Evolutionary conservation across 805 yeast species (phyloP).

Genomic region (Saccharomycopsis fodiens): DNA sequence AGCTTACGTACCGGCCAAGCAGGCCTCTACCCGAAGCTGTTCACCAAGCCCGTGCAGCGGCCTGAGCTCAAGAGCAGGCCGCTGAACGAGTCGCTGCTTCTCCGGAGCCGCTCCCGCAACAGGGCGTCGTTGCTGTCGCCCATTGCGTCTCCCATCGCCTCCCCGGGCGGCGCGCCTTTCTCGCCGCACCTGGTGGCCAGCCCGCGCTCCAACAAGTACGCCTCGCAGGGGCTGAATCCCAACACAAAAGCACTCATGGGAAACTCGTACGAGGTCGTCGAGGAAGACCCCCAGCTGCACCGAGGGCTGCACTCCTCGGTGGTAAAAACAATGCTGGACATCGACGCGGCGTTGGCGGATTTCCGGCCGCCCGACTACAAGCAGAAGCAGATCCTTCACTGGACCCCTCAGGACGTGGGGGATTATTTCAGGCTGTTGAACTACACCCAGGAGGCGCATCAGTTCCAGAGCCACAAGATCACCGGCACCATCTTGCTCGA

Average conservation of each 20-base stretch:
- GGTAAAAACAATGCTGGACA: slow-evolving; percentile 55
- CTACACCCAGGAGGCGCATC: slow-evolving; percentile 64
- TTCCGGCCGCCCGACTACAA: slow-evolving; percentile 16
- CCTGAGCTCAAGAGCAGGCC: slow-evolving; percentile 6
- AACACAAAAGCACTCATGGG: slow-evolving; percentile 8
- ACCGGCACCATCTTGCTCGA: slow-evolving; percentile 82
- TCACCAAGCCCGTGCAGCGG: slow-evolving; percentile 52
- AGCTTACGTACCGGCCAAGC: slow-evolving; percentile 65
- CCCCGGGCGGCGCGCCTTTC: slow-evolving; percentile 2
- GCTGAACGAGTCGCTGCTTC: slow-evolving; percentile 28
- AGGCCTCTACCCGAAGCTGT: slow-evolving; percentile 87
- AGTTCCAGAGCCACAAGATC: slow-evolving; percentile 81
- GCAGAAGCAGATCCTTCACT: slow-evolving; percentile 27
- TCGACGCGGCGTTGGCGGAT: slow-evolving; percentile 66
- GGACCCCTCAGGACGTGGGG: slow-evolving; percentile 87
- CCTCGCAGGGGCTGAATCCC: background rate
- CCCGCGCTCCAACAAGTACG: slow-evolving; percentile 2
- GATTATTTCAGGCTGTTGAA: slow-evolving; percentile 67
- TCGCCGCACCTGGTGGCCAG: background rate
- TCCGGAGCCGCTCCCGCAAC: slow-evolving; percentile 56
- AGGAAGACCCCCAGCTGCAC: background rate
- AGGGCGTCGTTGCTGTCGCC: slow-evolving; percentile 25
- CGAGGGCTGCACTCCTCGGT: slow-evolving; percentile 33
- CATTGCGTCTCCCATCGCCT: slow-evolving; percentile 8
- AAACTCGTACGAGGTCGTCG: slow-evolving; percentile 2